phyloP scores from a whole-genome alignment of 441 rosid genomes.

The Populus hybrid region DNA sequence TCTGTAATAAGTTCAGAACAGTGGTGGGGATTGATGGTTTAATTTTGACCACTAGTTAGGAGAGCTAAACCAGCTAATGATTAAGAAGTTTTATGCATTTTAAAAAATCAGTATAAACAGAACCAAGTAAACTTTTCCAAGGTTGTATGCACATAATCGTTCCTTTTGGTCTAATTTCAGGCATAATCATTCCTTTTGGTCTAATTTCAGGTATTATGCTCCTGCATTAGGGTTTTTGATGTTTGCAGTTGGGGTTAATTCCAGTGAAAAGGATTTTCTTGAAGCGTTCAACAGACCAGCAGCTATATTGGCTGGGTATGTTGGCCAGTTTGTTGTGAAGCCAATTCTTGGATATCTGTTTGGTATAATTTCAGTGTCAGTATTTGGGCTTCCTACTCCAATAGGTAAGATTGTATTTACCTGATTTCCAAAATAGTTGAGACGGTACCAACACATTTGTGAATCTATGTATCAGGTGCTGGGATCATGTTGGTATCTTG shows the following conservation, averaged over 20 bases:
- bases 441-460: constrained; percentile 17
- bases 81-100: neutral
- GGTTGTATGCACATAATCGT: constrained; percentile 13
- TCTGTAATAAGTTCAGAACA: neutral
- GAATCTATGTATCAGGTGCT: constrained; percentile 49
- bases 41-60: neutral
- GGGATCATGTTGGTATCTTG: constrained; percentile 95
- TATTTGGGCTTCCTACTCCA: constrained; percentile 68
- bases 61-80: neutral
- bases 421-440: constrained; percentile 3
- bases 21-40: neutral
- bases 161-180: neutral
- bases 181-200: neutral
- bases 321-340: constrained; percentile 79
- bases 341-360: constrained; percentile 82
- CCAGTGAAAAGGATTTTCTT: constrained; percentile 73
- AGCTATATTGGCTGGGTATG: constrained; percentile 66
- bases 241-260: constrained; percentile 94
- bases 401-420: constrained; percentile 45
- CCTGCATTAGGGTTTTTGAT: constrained; percentile 90
- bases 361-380: constrained; percentile 60
- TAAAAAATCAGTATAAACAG: neutral
- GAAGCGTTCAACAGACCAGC: constrained; percentile 78
- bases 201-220: constrained; percentile 69
- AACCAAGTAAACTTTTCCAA: constrained; percentile 1